phyloP scores from a whole-genome alignment of 306 rosid genomes.

The Vicia villosa region DNA sequence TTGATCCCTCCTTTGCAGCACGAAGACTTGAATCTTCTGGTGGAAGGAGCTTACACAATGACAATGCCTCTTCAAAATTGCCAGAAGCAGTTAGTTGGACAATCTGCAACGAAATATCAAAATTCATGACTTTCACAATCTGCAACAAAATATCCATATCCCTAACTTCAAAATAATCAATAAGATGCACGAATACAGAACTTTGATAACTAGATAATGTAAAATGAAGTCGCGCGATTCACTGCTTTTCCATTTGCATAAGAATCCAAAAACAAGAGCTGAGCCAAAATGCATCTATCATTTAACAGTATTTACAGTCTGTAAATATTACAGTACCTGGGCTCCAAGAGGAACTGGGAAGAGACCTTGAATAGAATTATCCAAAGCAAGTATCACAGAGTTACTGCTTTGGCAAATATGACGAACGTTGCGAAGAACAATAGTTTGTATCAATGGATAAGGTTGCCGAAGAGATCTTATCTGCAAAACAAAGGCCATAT shows the following conservation, averaged over 20 bases:
- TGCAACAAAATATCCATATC: slow-evolving; percentile 45
- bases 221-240: slow-evolving; percentile 19
- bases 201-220: slow-evolving; percentile 21
- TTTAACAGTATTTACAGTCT: slow-evolving; percentile 11
- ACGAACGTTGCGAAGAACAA: slow-evolving; percentile 84
- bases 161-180: slow-evolving; percentile 26
- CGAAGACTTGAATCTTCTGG: slow-evolving; percentile 95
- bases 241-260: slow-evolving; percentile 32
- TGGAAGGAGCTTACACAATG: slow-evolving; percentile 97
- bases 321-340: slow-evolving; percentile 78
- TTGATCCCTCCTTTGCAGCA: slow-evolving; percentile 95
- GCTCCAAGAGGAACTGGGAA: slow-evolving; percentile 98
- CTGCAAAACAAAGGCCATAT: slow-evolving; percentile 53
- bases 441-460: slow-evolving; percentile 87
- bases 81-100: slow-evolving; percentile 99
- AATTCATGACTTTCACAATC: slow-evolving; percentile 53
- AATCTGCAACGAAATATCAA: slow-evolving; percentile 58
- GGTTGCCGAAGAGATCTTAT: slow-evolving; percentile 87
- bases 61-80: slow-evolving; percentile 95
- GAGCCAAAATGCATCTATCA: not conserved
- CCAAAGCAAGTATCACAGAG: slow-evolving; percentile 68
- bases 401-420: slow-evolving; percentile 66
- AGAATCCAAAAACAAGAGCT: slow-evolving; percentile 26
- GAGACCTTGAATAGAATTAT: slow-evolving; percentile 82
- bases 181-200: not conserved